A percentile compares a stretch with the other conserved stretches of the same genome.
These are phyloP conservation scores for Cladophialophora yegresii DNA, from an alignment of 2,329 filamentous ascomycete species.

Conservation along the genomic window DNA sequence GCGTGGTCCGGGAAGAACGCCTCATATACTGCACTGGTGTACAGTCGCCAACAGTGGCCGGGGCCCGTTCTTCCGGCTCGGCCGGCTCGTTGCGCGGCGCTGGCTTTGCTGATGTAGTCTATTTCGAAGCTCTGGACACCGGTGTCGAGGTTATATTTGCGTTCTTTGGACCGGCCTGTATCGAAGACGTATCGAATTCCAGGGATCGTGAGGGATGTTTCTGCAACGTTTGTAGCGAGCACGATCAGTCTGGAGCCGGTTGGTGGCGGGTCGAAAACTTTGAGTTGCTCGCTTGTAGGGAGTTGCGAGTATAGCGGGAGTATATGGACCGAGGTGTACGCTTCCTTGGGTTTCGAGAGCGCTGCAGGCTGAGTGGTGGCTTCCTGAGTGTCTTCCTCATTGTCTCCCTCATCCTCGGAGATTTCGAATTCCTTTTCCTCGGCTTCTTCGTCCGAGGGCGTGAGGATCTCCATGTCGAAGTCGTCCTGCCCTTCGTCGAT, in stretches of 20 bases:
- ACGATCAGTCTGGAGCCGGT: slow-evolving; percentile 83
- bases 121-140: slow-evolving; percentile 96
- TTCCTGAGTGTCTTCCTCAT: slow-evolving; percentile 57
- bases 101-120: slow-evolving; percentile 96
- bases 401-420: slow-evolving; percentile 62
- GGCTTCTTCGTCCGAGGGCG: slow-evolving; percentile 59
- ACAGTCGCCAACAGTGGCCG: slow-evolving; percentile 92
- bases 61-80: slow-evolving; percentile 94
- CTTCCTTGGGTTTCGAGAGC: slow-evolving; percentile 45
- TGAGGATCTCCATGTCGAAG: slow-evolving; percentile 61
- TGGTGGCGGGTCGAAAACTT: slow-evolving; percentile 82
- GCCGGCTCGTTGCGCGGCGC: slow-evolving; percentile 85
- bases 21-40: slow-evolving; percentile 89
- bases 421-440: slow-evolving; percentile 65
- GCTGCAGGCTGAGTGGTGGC: neutral
- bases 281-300: slow-evolving; percentile 85
- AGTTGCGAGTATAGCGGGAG: slow-evolving; percentile 93
- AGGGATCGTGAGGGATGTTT: slow-evolving; percentile 95
- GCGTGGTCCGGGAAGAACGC: slow-evolving; percentile 83
- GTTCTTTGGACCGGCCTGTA: slow-evolving; percentile 87
- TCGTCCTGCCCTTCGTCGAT: slow-evolving; percentile 54
- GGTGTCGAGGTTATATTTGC: slow-evolving; percentile 80
- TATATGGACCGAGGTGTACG: slow-evolving; percentile 74
- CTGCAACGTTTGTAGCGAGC: slow-evolving; percentile 92
- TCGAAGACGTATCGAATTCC: slow-evolving; percentile 96